These are phyloP conservation scores for Stephania cephalantha DNA, from an alignment of 164 flowering plant genomes.

Conservation along the genomic window DNA sequence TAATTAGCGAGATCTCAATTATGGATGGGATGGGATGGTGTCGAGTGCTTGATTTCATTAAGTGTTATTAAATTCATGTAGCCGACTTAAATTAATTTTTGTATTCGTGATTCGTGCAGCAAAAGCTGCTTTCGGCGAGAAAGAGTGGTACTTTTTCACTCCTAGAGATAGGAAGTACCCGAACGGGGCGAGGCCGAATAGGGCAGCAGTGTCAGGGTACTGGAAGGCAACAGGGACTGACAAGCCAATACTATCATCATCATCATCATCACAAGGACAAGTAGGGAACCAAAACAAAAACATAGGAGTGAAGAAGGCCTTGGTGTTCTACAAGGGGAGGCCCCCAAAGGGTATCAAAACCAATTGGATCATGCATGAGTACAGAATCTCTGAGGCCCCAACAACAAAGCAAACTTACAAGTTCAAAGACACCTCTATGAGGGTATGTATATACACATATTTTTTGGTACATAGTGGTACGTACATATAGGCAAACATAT, in stretches of 20 bases:
- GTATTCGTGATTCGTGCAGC: background rate
- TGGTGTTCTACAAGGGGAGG: background rate
- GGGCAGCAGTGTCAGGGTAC: slow-evolving; percentile 1
- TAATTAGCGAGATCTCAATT: no score
- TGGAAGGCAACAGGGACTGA: slow-evolving; percentile 4
- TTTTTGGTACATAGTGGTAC: background rate
- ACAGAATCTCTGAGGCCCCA: background rate
- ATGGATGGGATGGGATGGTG: no score
- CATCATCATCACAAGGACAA: background rate
- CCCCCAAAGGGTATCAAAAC: background rate
- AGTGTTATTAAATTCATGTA: no score
- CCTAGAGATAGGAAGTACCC: background rate
- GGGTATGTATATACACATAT: background rate
- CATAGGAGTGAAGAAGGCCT: slow-evolving; percentile 1
- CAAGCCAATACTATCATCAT: background rate
- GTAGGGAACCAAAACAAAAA: background rate
- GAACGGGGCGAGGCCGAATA: background rate
- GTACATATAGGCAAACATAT: background rate
- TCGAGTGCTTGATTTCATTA: no score
- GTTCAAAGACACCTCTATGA: background rate
- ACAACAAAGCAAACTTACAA: background rate
- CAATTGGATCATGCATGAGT: slow-evolving; percentile 2
- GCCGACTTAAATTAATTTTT: no score
- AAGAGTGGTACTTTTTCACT: background rate
- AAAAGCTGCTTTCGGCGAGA: background rate